These are phyloP conservation scores for Hanseniaspora lachancei DNA, from an alignment of 805 yeast species.

Conservation along the genomic window DNA sequence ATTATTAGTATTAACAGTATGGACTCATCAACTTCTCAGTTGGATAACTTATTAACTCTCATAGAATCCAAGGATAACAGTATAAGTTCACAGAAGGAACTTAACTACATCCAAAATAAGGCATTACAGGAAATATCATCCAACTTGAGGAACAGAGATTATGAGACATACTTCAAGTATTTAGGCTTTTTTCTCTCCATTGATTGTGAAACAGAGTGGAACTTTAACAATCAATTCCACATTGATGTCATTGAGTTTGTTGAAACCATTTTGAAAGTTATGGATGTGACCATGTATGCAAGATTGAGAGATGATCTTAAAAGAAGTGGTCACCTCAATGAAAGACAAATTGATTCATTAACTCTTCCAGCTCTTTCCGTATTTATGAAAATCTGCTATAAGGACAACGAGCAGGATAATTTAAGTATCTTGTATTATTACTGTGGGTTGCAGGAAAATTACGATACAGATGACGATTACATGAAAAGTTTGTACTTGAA, in stretches of 20 bases:
- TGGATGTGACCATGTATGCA: not conserved
- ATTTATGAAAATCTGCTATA: not conserved
- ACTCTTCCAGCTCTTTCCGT: not conserved
- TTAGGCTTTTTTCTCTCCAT: not conserved
- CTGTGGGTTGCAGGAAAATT: not conserved
- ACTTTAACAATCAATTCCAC: slow-evolving; percentile 3
- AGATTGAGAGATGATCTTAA: not conserved
- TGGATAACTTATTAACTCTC: not conserved
- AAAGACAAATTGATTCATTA: not conserved
- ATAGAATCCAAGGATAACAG: not conserved
- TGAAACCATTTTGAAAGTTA: not conserved
- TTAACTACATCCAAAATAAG: not conserved
- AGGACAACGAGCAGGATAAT: not conserved
- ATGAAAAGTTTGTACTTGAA: slow-evolving; percentile 1
- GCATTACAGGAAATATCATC: not conserved
- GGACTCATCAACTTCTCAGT: not conserved
- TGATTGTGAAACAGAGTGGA: slow-evolving; percentile 5
- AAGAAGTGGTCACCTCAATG: not conserved
- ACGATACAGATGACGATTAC: slow-evolving; percentile 4
- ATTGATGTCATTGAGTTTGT: slow-evolving; percentile 6
- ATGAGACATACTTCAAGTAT: not conserved
- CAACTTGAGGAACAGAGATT: not conserved
- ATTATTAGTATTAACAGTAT: not conserved
- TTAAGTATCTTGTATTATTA: not conserved
- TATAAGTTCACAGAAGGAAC: not conserved